Percentiles rank a stretch among this genome's conserved stretches.
Evolutionary conservation across 177 flowering plant genomes (phyloP).

Genomic region (Vitis hybrid): DNA sequence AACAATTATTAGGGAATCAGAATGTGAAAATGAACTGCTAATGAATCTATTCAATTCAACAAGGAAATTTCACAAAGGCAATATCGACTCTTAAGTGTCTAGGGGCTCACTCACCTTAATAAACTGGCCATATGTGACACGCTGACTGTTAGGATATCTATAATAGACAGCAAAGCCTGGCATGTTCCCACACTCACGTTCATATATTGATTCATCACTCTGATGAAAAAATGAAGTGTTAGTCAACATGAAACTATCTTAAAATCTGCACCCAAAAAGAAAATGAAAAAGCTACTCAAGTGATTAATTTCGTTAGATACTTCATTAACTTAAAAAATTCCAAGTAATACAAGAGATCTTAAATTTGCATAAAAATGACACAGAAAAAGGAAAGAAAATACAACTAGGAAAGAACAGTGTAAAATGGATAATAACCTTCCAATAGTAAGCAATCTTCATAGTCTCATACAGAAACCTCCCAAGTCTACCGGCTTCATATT

Average conservation of each 20-base stretch:
- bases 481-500: slow-evolving; percentile 95
- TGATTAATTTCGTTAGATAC: neutral
- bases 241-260: slow-evolving; percentile 1
- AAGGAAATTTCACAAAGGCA: too few relatives aligned
- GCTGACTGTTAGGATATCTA: slow-evolving; percentile 92
- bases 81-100: too few relatives aligned
- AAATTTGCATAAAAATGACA: neutral
- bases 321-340: neutral
- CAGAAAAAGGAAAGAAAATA: neutral
- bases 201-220: slow-evolving; percentile 96
- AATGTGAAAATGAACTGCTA: too few relatives aligned
- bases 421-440: slow-evolving; percentile 67
- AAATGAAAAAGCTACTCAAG: neutral
- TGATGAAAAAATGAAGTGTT: slow-evolving; percentile 28
- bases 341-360: neutral
- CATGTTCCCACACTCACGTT: slow-evolving; percentile 98
- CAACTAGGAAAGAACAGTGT: neutral
- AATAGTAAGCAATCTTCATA: slow-evolving; percentile 87
- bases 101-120: slow-evolving; percentile 59
- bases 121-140: slow-evolving; percentile 91
- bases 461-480: slow-evolving; percentile 95
- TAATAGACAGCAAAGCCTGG: slow-evolving; percentile 99
- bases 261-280: neutral
- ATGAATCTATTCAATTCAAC: too few relatives aligned
- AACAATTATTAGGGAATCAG: too few relatives aligned